These are phyloP conservation scores for Tetracentron sinense DNA, from an alignment of 164 flowering plant genomes.

Conservation along the genomic window DNA sequence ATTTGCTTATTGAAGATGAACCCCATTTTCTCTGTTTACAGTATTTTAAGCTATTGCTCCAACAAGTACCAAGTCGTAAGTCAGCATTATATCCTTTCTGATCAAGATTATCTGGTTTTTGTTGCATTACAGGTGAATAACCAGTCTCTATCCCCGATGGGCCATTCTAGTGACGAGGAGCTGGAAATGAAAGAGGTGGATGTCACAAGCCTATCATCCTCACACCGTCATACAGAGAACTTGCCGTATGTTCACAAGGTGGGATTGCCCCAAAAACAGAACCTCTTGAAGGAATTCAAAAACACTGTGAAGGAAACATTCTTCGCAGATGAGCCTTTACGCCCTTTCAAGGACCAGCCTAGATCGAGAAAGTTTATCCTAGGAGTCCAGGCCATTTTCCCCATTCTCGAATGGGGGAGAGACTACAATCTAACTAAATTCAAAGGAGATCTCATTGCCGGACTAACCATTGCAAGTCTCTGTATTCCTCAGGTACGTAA, in stretches of 20 bases:
- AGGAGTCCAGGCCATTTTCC: slow-evolving; percentile 64
- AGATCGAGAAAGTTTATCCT: slow-evolving; percentile 48
- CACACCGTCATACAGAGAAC: slow-evolving; percentile 16
- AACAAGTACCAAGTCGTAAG: too few species aligned
- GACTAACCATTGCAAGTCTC: slow-evolving; percentile 83
- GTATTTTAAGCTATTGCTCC: too few species aligned
- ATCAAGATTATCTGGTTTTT: too few species aligned
- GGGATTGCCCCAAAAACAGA: slow-evolving; percentile 56
- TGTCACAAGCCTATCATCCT: slow-evolving; percentile 32
- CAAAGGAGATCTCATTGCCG: slow-evolving; percentile 68
- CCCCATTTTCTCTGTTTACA: too few species aligned
- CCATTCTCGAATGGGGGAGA: slow-evolving; percentile 67
- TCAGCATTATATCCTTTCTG: too few species aligned
- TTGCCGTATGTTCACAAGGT: slow-evolving; percentile 57
- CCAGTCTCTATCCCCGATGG: too few species aligned
- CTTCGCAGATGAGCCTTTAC: slow-evolving; percentile 73
- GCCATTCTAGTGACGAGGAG: slow-evolving; percentile 26
- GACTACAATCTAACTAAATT: slow-evolving; percentile 47
- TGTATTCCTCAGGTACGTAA: slow-evolving; percentile 76
- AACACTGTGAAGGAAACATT: slow-evolving; percentile 54
- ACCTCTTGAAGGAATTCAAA: slow-evolving; percentile 46
- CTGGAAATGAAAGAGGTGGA: slow-evolving; percentile 37
- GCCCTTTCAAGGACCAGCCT: slow-evolving; percentile 66
- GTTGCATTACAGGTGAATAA: too few species aligned
- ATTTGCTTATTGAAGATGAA: too few species aligned